A percentile compares a stretch with the other conserved stretches of the same genome.
These are phyloP conservation scores for Albizia julibrissin DNA, from an alignment of 306 rosid genomes.

Conservation along the genomic window DNA sequence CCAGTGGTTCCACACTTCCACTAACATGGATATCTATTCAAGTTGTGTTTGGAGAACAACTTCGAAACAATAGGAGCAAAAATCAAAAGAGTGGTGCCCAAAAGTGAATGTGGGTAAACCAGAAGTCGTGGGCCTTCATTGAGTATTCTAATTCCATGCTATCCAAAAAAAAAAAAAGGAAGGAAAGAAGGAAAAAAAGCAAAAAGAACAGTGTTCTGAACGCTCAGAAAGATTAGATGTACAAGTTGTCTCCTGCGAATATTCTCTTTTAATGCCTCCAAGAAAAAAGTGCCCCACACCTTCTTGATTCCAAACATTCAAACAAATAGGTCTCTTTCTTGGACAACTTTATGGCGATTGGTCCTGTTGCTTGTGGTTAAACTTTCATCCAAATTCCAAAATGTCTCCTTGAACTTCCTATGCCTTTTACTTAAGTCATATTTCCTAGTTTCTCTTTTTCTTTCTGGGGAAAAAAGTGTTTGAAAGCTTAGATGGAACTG, in stretches of 20 bases:
- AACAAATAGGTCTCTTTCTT: slow-evolving; percentile 1
- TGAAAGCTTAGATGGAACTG: background rate
- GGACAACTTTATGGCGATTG: background rate
- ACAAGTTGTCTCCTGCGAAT: slow-evolving; percentile 35
- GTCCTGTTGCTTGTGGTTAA: background rate
- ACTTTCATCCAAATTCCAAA: background rate
- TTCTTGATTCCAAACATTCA: slow-evolving; percentile 9
- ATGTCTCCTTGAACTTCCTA: background rate
- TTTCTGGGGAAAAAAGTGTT: background rate
- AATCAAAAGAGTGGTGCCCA: background rate
- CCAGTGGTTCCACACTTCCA: background rate
- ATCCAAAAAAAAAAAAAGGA: background rate
- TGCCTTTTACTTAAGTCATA: background rate
- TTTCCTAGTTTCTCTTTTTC: background rate
- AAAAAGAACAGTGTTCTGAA: slow-evolving; percentile 14
- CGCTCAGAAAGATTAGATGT: slow-evolving; percentile 32
- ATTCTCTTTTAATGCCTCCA: slow-evolving; percentile 34
- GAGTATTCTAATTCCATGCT: background rate
- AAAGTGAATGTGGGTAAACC: background rate
- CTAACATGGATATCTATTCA: background rate
- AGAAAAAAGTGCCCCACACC: background rate
- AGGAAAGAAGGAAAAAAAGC: background rate
- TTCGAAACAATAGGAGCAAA: background rate
- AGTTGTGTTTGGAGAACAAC: background rate
- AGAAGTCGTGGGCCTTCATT: background rate